phyloP scores from a whole-genome alignment of 1,284 basidiomycete genomes.

The Apiotrichum porosum region DNA sequence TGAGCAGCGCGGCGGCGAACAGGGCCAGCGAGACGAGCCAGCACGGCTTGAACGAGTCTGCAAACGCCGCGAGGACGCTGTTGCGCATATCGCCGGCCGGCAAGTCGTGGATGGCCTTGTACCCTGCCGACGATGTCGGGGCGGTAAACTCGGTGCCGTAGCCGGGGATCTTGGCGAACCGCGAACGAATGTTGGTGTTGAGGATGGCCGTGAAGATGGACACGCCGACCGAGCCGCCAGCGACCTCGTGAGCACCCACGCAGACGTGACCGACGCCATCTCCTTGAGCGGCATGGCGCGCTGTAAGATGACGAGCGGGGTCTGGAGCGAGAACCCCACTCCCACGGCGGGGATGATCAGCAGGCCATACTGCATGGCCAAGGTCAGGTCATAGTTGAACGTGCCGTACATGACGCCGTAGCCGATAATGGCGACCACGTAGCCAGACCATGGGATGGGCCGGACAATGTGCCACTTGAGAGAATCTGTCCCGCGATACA shows the following conservation, averaged over 20 bases:
- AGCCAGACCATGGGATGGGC: slow-evolving; percentile 41
- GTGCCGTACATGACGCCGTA: slow-evolving; percentile 30
- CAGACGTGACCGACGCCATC: slow-evolving; percentile 43
- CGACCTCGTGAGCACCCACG: slow-evolving; percentile 32
- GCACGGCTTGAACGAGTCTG: slow-evolving; percentile 30
- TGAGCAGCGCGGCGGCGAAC: slow-evolving; percentile 4
- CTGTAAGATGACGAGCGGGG: slow-evolving; percentile 39
- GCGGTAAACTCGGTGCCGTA: slow-evolving; percentile 33
- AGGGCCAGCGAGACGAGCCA: slow-evolving; percentile 7
- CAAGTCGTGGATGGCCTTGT: slow-evolving; percentile 32
- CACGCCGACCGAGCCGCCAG: slow-evolving; percentile 37
- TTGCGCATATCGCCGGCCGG: slow-evolving; percentile 24
- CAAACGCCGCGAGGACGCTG: slow-evolving; percentile 35
- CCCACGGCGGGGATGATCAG: slow-evolving; percentile 27
- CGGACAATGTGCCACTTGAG: slow-evolving; percentile 32
- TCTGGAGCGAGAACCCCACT: slow-evolving; percentile 28
- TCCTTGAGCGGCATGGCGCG: slow-evolving; percentile 45
- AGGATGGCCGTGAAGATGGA: slow-evolving; percentile 35
- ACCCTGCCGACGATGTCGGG: slow-evolving; percentile 33
- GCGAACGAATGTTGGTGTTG: slow-evolving; percentile 32
- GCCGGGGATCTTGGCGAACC: slow-evolving; percentile 30
- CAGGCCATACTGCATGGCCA: slow-evolving; percentile 25
- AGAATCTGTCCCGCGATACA: slow-evolving; percentile 37
- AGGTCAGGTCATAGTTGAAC: slow-evolving; percentile 21
- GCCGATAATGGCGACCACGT: slow-evolving; percentile 26